A percentile compares a stretch with the other conserved stretches of the same genome.
phyloP scores from a whole-genome alignment of 192 early-diverging fungal species.

The Entomortierella chlamydospora region DNA sequence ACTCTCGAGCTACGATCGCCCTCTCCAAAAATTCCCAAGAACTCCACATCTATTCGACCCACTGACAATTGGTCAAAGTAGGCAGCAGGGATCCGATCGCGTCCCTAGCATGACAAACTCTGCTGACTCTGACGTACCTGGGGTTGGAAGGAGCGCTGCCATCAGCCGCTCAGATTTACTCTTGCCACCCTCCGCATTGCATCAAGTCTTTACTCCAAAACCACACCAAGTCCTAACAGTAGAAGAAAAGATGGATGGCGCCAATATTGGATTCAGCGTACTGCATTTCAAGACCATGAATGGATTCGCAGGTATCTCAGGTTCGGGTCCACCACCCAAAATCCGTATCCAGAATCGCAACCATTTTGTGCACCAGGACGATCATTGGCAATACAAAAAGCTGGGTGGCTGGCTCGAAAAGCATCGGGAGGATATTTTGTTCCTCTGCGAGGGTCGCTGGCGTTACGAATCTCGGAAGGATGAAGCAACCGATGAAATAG shows the following conservation, averaged over 20 bases:
- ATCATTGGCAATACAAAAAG: conserved; percentile 56
- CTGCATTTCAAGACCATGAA: conserved; percentile 45
- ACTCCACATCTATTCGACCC: conserved; percentile 51
- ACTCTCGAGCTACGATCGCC: conserved; percentile 30
- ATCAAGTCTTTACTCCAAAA: conserved; percentile 39
- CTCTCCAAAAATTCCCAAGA: conserved; percentile 50
- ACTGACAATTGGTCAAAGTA: conserved; percentile 30
- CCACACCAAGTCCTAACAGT: conserved; percentile 43
- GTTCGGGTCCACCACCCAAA: conserved; percentile 30
- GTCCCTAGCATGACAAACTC: background rate
- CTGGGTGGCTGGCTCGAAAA: conserved; percentile 39
- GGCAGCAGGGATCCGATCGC: conserved; percentile 11
- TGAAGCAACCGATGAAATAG: background rate
- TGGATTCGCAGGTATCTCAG: conserved; percentile 25
- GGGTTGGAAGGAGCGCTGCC: conserved; percentile 16
- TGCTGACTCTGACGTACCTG: no score
- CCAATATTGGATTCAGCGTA: conserved; percentile 54
- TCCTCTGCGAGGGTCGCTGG: conserved; percentile 42
- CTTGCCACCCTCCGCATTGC: conserved; percentile 33
- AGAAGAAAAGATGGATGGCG: conserved; percentile 52
- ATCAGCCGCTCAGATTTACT: conserved; percentile 47
- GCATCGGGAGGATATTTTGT: conserved; percentile 42
- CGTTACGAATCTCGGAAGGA: conserved; percentile 7
- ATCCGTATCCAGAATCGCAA: conserved; percentile 51
- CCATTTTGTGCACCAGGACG: conserved; percentile 54